phyloP scores from a whole-genome alignment of 768 basidiomycete genomes.

The Termitomyces sp. region DNA sequence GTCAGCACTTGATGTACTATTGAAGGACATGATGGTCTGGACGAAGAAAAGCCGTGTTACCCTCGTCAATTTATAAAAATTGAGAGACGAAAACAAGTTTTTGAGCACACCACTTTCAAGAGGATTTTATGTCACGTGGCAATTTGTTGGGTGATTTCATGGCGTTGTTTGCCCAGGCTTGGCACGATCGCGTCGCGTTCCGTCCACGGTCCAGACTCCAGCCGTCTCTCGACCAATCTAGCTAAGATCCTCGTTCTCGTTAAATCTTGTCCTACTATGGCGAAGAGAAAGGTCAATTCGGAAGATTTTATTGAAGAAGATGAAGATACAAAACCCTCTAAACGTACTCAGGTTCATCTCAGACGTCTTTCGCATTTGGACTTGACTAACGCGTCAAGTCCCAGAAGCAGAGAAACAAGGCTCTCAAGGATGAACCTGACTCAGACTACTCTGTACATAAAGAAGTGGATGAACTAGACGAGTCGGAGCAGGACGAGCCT shows the following conservation, averaged over 20 bases:
- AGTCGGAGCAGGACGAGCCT: constrained; percentile 8
- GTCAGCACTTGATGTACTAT: constrained; percentile 35
- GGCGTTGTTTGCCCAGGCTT: neutral
- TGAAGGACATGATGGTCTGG: constrained; percentile 45
- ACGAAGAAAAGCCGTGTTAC: constrained; percentile 8
- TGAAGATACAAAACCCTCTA: constrained; percentile 3
- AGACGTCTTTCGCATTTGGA: neutral
- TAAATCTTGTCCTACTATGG: constrained; percentile 21
- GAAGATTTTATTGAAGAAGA: constrained; percentile 15
- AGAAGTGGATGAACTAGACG: constrained; percentile 15
- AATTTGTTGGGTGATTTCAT: constrained; percentile 4
- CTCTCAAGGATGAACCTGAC: constrained; percentile 15
- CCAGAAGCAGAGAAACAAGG: constrained; percentile 9
- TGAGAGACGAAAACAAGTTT: neutral
- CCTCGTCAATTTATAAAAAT: constrained; percentile 11
- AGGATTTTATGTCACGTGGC: constrained; percentile 13
- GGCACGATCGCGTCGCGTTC: constrained; percentile 3
- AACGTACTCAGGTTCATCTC: constrained; percentile 9
- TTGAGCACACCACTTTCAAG: constrained; percentile 18
- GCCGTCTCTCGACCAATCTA: neutral
- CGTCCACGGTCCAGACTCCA: too few species aligned
- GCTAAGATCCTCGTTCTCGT: neutral
- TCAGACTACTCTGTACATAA: constrained; percentile 16
- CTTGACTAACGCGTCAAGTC: constrained; percentile 7
- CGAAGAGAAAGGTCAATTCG: constrained; percentile 25